A percentile compares a stretch with the other conserved stretches of the same genome.
Conservation (phyloP, 2,329 filamentous ascomycete genomes). For the Fusarium xyrophilum region DNA sequence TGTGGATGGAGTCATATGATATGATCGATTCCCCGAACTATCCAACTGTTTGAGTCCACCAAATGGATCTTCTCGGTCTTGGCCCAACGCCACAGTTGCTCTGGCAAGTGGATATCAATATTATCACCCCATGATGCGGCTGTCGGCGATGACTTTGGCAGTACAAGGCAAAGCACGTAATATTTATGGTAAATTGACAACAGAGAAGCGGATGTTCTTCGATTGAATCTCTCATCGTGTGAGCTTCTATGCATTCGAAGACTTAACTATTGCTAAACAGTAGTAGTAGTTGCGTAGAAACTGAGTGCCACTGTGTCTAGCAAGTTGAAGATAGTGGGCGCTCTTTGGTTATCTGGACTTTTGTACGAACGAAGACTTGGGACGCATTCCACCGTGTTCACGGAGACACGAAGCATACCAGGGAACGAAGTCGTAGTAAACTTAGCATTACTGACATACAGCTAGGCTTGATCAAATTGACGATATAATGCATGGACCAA, state of each 20-base stretch:
- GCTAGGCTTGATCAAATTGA: not conserved
- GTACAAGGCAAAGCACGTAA: not conserved
- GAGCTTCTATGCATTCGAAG: too few relatives aligned
- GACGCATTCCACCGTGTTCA: not conserved
- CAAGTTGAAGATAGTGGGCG: not conserved
- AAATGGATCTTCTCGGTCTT: not conserved
- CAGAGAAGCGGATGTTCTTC: not conserved
- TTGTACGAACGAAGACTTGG: not conserved
- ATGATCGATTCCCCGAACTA: conserved; percentile 30
- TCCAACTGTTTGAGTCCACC: not conserved
- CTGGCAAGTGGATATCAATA: not conserved
- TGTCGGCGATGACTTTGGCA: not conserved
- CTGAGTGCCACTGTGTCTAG: too few relatives aligned
- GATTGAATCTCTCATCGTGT: too few relatives aligned
- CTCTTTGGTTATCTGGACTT: not conserved
- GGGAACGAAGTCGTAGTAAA: not conserved
- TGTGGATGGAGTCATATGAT: conserved; percentile 5
- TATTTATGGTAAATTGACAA: not conserved
- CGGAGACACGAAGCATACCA: too few relatives aligned
- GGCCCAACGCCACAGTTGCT: not conserved
- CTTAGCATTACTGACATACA: not conserved
- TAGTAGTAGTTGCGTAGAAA: not conserved
- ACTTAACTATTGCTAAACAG: not conserved
- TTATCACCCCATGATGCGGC: not conserved
- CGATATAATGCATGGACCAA: not conserved